Evolutionary conservation across 495 filamentous ascomycete species (phyloP).

Genomic region (Aspergillus diversus): DNA sequence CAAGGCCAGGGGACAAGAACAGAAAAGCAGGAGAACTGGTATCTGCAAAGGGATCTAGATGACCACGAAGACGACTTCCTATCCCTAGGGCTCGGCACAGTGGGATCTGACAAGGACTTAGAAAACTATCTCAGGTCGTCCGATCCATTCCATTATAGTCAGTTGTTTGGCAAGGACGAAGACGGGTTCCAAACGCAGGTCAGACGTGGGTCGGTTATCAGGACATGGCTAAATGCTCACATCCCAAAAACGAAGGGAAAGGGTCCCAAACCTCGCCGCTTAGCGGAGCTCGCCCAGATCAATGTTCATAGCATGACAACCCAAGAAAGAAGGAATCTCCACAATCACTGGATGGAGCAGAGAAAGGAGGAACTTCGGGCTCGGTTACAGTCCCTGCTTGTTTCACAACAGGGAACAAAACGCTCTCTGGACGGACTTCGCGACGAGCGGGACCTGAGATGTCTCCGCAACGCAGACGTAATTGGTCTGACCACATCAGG

Average conservation of each 20-base stretch:
- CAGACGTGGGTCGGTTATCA: neutral
- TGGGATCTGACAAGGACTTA: neutral
- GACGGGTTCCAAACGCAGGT: neutral
- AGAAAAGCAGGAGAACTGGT: slow-evolving; percentile 38
- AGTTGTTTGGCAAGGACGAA: neutral
- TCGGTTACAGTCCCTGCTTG: neutral
- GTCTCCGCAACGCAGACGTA: slow-evolving; percentile 50
- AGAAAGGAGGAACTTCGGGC: neutral
- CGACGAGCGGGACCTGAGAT: slow-evolving; percentile 42
- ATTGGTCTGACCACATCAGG: slow-evolving; percentile 79
- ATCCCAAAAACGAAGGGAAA: neutral
- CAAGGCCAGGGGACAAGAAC: slow-evolving; percentile 37
- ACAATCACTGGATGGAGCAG: slow-evolving; percentile 22
- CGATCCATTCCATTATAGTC: neutral
- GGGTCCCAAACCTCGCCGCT: neutral
- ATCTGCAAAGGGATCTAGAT: slow-evolving; percentile 20
- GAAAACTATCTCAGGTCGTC: neutral
- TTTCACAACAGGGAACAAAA: slow-evolving; percentile 33
- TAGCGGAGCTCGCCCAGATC: neutral
- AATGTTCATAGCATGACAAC: neutral
- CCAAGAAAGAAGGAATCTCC: neutral
- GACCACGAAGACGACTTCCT: slow-evolving; percentile 1
- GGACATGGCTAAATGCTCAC: neutral
- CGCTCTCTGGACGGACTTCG: slow-evolving; percentile 33
- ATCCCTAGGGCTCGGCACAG: neutral